Evolutionary conservation across 2,329 filamentous ascomycete species (phyloP).

Genomic region (Sclerotinia spermophila): DNA sequence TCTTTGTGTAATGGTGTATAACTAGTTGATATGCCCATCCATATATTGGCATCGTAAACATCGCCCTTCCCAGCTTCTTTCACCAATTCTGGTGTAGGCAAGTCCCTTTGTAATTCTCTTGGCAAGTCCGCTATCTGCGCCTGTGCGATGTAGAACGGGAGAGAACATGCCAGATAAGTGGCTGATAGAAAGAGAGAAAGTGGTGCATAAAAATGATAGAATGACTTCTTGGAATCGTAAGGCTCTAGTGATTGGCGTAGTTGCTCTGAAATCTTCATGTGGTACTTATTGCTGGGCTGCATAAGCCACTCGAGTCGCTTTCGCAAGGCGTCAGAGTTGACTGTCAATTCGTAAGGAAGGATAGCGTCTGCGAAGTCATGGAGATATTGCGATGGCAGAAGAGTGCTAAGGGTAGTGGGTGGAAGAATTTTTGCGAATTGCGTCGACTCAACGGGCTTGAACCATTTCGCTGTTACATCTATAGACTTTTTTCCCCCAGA

Average conservation of each 20-base stretch:
- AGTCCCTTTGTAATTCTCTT: conserved; percentile 53
- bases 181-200: conserved; percentile 32
- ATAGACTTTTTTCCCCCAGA: conserved; percentile 42
- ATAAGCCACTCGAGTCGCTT: not conserved
- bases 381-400: conserved; percentile 34
- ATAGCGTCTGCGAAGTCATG: conserved; percentile 43
- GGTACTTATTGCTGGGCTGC: not conserved
- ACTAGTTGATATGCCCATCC: conserved; percentile 82
- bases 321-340: conserved; percentile 9
- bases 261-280: not conserved
- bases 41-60: conserved; percentile 81
- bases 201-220: conserved; percentile 46
- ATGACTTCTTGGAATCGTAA: conserved; percentile 33
- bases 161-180: not conserved
- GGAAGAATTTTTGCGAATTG: not conserved
- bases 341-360: conserved; percentile 57
- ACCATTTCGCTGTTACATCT: conserved; percentile 59
- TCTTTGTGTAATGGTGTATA: conserved; percentile 90
- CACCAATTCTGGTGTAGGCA: conserved; percentile 66
- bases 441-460: conserved; percentile 36
- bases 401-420: not conserved
- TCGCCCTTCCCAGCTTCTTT: conserved; percentile 66
- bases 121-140: conserved; percentile 70
- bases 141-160: conserved; percentile 76
- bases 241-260: not conserved